Evolutionary conservation across 441 rosid species (phyloP).

Genomic region (Syzygium syzygioides): DNA sequence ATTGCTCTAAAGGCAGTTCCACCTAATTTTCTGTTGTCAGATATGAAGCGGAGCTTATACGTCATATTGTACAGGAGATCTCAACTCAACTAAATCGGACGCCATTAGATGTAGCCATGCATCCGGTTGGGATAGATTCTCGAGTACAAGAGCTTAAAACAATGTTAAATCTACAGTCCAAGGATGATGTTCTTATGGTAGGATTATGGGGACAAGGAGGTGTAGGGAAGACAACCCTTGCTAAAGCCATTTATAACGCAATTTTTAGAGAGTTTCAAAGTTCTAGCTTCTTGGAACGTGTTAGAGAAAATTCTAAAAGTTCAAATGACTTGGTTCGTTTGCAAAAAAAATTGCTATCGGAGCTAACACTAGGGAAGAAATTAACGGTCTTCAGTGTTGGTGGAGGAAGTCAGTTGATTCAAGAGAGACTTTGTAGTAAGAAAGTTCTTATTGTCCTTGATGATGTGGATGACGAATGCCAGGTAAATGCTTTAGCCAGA

Average conservation of each 20-base stretch:
- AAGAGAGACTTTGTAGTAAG: not conserved
- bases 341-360: accelerated
- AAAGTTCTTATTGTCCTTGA: not conserved
- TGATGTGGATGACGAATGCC: accelerated
- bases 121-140: accelerated
- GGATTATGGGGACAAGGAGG: not conserved
- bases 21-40: accelerated
- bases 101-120: accelerated
- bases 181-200: not conserved
- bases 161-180: not conserved
- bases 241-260: not conserved
- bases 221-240: not conserved
- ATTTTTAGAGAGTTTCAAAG: not conserved
- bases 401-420: accelerated
- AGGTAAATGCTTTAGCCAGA: not conserved
- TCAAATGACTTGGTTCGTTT: accelerated
- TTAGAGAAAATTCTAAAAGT: accelerated
- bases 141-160: not conserved
- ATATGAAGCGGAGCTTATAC: not conserved
- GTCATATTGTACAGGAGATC: not conserved
- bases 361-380: accelerated
- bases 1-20: not conserved
- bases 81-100: accelerated
- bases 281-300: not conserved
- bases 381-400: accelerated